Evolutionary conservation across 2,329 filamentous ascomycete species (phyloP).

Genomic region (Leptographium wingfieldii): DNA sequence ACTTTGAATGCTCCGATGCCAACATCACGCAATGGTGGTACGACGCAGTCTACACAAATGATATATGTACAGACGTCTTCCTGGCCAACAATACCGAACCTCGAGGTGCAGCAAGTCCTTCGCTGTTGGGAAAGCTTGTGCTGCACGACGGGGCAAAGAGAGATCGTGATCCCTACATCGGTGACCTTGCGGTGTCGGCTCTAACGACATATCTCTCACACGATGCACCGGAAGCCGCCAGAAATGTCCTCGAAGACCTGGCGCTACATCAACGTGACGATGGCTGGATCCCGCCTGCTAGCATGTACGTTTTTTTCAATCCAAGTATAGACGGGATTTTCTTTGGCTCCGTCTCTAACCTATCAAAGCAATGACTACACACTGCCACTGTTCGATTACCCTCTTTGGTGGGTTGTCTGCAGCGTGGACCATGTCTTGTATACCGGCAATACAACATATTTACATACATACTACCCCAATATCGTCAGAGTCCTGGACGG

Average conservation of each 20-base stretch:
- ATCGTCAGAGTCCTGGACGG: conserved; percentile 29
- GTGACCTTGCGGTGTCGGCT: conserved; percentile 35
- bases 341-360: background rate
- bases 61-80: conserved; percentile 34
- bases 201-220: conserved; percentile 36
- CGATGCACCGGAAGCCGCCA: conserved; percentile 24
- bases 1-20: conserved; percentile 38
- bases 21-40: conserved; percentile 39
- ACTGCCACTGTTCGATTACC: conserved; percentile 37
- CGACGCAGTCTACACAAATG: conserved; percentile 39
- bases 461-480: conserved; percentile 27
- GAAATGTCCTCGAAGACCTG: conserved; percentile 37
- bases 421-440: conserved; percentile 36
- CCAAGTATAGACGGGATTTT: background rate
- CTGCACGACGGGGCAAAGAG: conserved; percentile 38
- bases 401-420: conserved; percentile 38
- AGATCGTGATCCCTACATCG: conserved; percentile 40
- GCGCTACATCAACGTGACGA: conserved; percentile 34
- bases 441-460: conserved; percentile 30
- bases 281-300: conserved; percentile 41
- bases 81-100: conserved; percentile 35
- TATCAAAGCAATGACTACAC: conserved; percentile 27
- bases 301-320: conserved; percentile 26
- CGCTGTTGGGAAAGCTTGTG: conserved; percentile 31
- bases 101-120: conserved; percentile 27